A percentile compares a stretch with the other conserved stretches of the same genome.
phyloP scores from a whole-genome alignment of 768 basidiomycete species.

The Collybia sp. region DNA sequence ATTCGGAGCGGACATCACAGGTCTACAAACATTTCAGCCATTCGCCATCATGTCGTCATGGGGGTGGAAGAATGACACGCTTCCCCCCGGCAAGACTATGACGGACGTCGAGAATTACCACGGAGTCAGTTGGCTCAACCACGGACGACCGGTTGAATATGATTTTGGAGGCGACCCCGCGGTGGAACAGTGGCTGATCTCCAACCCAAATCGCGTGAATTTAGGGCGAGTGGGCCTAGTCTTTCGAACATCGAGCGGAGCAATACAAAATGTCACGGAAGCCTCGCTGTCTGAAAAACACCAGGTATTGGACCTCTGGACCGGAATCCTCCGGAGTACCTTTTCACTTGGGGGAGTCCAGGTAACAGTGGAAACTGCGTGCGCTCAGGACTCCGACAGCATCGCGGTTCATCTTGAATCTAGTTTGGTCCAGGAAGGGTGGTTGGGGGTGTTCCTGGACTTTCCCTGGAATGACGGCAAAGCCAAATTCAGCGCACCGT shows the following conservation, averaged over 20 bases:
- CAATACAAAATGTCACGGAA: conserved; percentile 27
- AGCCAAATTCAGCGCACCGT: conserved; percentile 50
- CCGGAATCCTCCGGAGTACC: conserved; percentile 41
- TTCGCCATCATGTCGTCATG: conserved; percentile 54
- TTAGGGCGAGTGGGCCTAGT: conserved; percentile 46
- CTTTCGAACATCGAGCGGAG: conserved; percentile 27
- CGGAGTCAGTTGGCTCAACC: conserved; percentile 46
- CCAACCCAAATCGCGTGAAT: conserved; percentile 55
- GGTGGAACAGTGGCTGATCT: conserved; percentile 50
- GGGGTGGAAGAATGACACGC: conserved; percentile 59
- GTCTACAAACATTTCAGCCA: conserved; percentile 53
- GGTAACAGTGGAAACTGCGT: conserved; percentile 35
- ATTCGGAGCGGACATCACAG: conserved; percentile 54
- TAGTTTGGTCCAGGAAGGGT: conserved; percentile 28
- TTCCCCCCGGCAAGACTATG: conserved; percentile 37
- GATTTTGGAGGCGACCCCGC: conserved; percentile 43
- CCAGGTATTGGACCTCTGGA: conserved; percentile 54
- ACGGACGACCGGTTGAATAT: conserved; percentile 45
- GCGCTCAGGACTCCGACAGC: conserved; percentile 31
- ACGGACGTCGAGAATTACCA: conserved; percentile 40
- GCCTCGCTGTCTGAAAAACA: conserved; percentile 24
- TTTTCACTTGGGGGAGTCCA: conserved; percentile 32
- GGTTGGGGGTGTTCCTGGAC: conserved; percentile 47
- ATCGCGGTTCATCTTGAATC: conserved; percentile 38
- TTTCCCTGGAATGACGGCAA: conserved; percentile 61